Base-by-base conservation (phyloP, 352 stramenopile genomes). In the Phytophthora pinifolia region DNA sequence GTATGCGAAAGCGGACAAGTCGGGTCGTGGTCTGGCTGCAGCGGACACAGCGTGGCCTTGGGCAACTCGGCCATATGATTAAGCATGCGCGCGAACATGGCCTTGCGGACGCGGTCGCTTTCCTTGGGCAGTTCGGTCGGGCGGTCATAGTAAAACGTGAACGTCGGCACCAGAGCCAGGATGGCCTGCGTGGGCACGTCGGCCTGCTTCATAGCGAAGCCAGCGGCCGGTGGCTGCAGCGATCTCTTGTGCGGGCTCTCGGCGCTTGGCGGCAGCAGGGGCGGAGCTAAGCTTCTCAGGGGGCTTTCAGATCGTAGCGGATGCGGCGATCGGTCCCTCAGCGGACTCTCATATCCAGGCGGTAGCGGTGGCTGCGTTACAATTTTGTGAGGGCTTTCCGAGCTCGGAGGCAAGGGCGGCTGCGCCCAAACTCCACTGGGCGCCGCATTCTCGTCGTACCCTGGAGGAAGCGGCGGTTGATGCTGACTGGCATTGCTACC, bases 1-100 rank as follows among this genome's bases (percentile, higher is more conserved):
- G 66, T 67, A 45, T 83, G 72, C 51, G 72, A 77, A 3, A 67
- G 50, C 34, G 41, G 47, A 15, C 72, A 83, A 0, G 46, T 37
- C 18, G 48, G 41, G 39, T 74, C 65, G 27, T 71, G 52, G 13
- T 59, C 49, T 36, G n/a, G 51, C 29, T 45, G 49, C 3, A 65
- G 46, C 25, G 54, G 60, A 50, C 72, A 83, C 39, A 83, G 17
- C 12, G 58, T 74, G n/a, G 72, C 72, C 54, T 83, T 79, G 9
- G 65, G 59, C 41, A 83, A 54, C 33, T 47, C 37, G 15, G 67
- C 54, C 54, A 79, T 79, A 61, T 83, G 72, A 57, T 79, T 76
- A 33, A 83, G 58, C 69, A 79, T 83, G 1, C 69, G 66, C 10
- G 66, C 55, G 34, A 83, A 83, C 67, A 76, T 75, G 42, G 59